A percentile compares a stretch with the other conserved stretches of the same genome.
Conservation (phyloP, 2,329 filamentous ascomycete species). For the Colletotrichum sp. region DNA sequence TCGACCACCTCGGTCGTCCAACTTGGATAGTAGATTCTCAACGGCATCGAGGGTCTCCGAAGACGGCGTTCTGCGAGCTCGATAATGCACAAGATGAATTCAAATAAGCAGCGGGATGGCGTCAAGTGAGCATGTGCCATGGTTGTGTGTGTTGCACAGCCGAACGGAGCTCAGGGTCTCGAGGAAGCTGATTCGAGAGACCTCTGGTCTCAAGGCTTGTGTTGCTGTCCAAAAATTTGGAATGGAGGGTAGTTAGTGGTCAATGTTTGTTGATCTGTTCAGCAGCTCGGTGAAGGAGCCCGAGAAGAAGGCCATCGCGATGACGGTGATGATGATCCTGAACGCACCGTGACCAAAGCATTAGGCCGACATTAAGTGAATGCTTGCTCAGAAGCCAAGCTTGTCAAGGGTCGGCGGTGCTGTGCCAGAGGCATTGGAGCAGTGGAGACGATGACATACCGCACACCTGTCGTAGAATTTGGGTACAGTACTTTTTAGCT, state of each 20-base stretch:
- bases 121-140: not conserved
- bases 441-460: not conserved
- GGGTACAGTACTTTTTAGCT: not conserved
- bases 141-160: not conserved
- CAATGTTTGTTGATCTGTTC: not conserved
- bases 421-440: not conserved
- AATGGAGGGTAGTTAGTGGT: not conserved
- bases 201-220: not conserved
- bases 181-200: not conserved
- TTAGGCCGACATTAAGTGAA: rapidly evolving
- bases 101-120: not conserved
- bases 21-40: rapidly evolving
- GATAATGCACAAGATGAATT: not conserved
- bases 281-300: not conserved
- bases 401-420: not conserved
- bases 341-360: not conserved
- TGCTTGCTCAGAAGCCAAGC: not conserved
- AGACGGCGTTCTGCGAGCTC: not conserved
- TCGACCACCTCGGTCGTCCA: not conserved
- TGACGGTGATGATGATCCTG: not conserved
- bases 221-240: not conserved
- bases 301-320: not conserved
- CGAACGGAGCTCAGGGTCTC: not conserved
- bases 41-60: not conserved
- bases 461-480: not conserved